A percentile compares a stretch with the other conserved stretches of the same genome.
phyloP scores from a whole-genome alignment of 257 asterid genomes.

The Solanum ossicruentum region DNA sequence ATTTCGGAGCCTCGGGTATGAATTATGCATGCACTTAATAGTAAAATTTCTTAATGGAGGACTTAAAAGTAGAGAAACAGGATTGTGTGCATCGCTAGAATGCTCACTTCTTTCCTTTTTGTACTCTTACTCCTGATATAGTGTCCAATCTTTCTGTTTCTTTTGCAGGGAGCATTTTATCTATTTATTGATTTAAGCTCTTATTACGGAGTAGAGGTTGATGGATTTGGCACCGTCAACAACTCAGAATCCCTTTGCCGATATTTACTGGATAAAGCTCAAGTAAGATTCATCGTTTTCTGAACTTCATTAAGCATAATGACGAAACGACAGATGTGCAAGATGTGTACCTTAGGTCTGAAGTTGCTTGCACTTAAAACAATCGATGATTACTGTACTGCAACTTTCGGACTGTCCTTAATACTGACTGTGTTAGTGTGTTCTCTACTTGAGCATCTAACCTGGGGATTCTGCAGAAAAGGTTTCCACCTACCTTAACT shows the following conservation, averaged over 20 bases:
- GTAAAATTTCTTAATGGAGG: neutral
- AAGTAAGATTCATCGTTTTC: constrained; percentile 27
- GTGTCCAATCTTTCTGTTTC: neutral
- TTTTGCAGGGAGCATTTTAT: constrained; percentile 85
- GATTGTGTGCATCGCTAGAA: neutral
- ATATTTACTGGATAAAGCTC: constrained; percentile 77
- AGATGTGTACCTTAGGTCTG: neutral
- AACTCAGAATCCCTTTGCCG: constrained; percentile 85
- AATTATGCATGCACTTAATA: neutral
- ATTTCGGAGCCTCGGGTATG: constrained; percentile 61
- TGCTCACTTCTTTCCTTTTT: neutral
- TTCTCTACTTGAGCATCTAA: neutral
- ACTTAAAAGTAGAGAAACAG: neutral
- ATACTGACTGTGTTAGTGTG: neutral
- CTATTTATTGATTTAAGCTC: constrained; percentile 82
- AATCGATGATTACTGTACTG: neutral
- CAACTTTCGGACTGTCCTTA: neutral
- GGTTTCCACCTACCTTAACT: neutral
- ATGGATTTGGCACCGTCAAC: constrained; percentile 55
- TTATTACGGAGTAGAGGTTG: constrained; percentile 51
- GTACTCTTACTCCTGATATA: neutral
- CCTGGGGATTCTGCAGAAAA: neutral
- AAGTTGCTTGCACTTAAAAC: neutral
- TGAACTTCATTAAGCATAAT: neutral
- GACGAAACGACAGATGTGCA: neutral